Base-by-base conservation (phyloP, 768 basidiomycete genomes). In the Suillus subluteus region DNA sequence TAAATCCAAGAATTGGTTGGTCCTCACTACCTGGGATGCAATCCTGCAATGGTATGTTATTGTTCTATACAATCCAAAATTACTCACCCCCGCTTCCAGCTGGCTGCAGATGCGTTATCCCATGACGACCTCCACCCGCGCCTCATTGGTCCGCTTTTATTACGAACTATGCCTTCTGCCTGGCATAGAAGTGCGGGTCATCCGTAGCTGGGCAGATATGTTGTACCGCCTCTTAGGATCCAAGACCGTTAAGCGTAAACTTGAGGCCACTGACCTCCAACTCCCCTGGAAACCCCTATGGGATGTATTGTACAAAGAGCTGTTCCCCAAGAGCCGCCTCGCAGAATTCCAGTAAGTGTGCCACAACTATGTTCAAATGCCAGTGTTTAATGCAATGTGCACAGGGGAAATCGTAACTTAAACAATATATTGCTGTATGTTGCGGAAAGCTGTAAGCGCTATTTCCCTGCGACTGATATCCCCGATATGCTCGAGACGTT, bases 51-150 rank as follows among this genome's bases (percentile, higher is more conserved):
- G 91, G 92, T 89, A 73, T 68, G 83, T 72, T 58, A 61, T 41
- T 6, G 43, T 54, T 58, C 41, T 66, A 9, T 62, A n/a, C 52
- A 54, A 48, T 41, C 44, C 66, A 12, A 54, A 9, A 12, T 64
- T 41, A 32, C 48, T 66, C 41, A 26, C 32, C 30, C 23, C 56
- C 46, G 35, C 44, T 52, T 43, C 43, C 67, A 94, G 92, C 76
- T 95, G 93, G 92, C 75, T 94, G 58, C 80, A 90, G 69, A 87
- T 94, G 88, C 87, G 88, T 48, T 95, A 94, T 76, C 93, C 92
- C 4, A 85, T 95, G 71, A 77, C 84, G 54, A 91, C 86, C 66
- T 71, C 87, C 40, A 87, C 86, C 56, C 90, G 93, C 21, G 88
- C 89, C 26, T 89, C 87, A 74, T 86, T 95, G 63, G 91, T 88